These are phyloP conservation scores for Ceratocystis colombiana DNA, from an alignment of 2,329 filamentous ascomycete genomes.

Conservation along the genomic window DNA sequence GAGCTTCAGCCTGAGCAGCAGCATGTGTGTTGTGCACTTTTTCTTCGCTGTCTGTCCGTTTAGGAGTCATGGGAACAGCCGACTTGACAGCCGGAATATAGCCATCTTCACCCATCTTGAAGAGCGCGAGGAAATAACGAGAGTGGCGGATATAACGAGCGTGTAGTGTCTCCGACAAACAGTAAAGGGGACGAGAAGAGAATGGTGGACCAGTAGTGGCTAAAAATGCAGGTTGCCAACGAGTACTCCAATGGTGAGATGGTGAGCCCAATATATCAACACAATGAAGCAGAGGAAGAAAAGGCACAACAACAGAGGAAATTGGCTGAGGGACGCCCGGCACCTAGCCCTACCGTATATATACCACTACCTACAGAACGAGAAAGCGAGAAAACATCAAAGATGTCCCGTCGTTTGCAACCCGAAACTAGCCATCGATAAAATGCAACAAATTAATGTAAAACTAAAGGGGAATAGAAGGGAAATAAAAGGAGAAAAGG, in stretches of 20 bases:
- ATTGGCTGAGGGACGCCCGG: background rate
- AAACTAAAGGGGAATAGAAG: constrained; percentile 13
- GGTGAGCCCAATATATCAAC: background rate
- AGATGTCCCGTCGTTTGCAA: background rate
- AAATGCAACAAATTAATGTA: background rate
- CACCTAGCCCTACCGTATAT: background rate
- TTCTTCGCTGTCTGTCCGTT: constrained; percentile 21
- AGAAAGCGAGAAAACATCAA: constrained; percentile 8
- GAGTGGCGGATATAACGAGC: background rate
- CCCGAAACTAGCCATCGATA: background rate
- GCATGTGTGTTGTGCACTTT: constrained; percentile 18
- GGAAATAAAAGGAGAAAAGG: constrained; percentile 12
- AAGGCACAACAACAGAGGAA: background rate
- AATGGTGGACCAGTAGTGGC: background rate
- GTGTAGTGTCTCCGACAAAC: background rate
- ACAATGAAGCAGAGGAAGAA: background rate
- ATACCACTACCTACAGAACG: background rate
- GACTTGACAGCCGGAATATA: constrained; percentile 15
- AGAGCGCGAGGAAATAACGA: background rate
- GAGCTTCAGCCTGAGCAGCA: constrained; percentile 19
- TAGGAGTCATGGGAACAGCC: constrained; percentile 12
- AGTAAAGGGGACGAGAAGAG: background rate
- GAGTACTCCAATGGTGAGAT: background rate
- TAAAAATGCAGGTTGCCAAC: background rate
- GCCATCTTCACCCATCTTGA: constrained; percentile 23